Evolutionary conservation across 2,329 filamentous ascomycete species (phyloP).

Genomic region (Aspergillus versicolor): DNA sequence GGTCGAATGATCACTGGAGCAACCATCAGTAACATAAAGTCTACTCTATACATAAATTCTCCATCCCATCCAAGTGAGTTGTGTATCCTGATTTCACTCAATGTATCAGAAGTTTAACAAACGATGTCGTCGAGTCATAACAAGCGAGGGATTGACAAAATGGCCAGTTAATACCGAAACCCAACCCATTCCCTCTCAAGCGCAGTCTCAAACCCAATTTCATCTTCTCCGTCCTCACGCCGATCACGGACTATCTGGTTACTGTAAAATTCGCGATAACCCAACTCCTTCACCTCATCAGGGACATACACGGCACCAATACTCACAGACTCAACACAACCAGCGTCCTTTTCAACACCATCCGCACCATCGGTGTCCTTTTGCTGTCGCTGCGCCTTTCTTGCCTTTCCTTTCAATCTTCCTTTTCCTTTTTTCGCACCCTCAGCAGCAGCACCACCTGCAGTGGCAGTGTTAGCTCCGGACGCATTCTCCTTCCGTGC

Average conservation of each 20-base stretch:
- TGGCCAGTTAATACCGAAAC: background rate
- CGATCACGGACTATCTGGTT: background rate
- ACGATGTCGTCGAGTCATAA: background rate
- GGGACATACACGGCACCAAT: background rate
- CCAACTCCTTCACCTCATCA: constrained; percentile 18
- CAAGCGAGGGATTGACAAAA: background rate
- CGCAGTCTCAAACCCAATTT: constrained; percentile 7
- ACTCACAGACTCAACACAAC: background rate
- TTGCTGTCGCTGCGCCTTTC: background rate
- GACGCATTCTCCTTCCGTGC: background rate
- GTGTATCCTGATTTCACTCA: background rate
- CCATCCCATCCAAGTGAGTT: background rate
- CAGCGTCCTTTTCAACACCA: background rate
- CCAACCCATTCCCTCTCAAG: constrained; percentile 22
- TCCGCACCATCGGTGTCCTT: background rate
- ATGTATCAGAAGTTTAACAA: no score
- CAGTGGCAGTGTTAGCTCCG: background rate
- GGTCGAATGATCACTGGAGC: background rate
- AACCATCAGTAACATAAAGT: background rate
- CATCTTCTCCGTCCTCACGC: background rate
- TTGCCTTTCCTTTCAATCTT: background rate
- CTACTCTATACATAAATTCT: constrained; percentile 1
- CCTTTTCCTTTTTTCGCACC: background rate
- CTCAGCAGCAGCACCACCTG: background rate
- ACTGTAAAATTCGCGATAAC: constrained; percentile 22